A percentile compares a stretch with the other conserved stretches of the same genome.
Conservation (phyloP, 78 protist species). For the slime mould (Dictyostelium discoideum) region DNA sequence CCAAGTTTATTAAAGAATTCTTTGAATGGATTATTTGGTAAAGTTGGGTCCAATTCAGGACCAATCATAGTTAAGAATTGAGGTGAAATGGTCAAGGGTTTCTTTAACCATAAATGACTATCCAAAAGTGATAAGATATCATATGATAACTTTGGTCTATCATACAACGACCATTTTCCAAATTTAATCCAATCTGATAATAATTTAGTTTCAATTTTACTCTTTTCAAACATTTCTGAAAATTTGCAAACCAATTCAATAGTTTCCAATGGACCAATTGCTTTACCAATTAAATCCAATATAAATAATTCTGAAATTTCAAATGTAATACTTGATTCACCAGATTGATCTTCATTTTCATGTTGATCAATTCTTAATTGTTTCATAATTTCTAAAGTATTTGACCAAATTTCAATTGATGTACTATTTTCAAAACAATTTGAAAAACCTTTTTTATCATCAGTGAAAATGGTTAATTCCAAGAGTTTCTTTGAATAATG, state of each 20-base stretch:
- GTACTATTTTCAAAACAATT: slow-evolving; percentile 25
- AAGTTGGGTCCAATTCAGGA: background rate
- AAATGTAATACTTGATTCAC: background rate
- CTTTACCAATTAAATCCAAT: slow-evolving; percentile 27
- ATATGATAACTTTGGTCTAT: slow-evolving; percentile 25
- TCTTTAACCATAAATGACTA: slow-evolving; percentile 67
- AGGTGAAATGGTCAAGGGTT: slow-evolving; percentile 66
- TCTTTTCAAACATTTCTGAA: slow-evolving; percentile 20
- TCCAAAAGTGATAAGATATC: slow-evolving; percentile 46
- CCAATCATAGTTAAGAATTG: slow-evolving; percentile 45
- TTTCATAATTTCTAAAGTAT: background rate
- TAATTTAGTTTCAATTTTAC: background rate
- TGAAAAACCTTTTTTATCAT: slow-evolving; percentile 3
- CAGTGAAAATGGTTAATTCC: slow-evolving; percentile 10
- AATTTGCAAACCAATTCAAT: slow-evolving; percentile 39
- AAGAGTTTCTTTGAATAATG: slow-evolving; percentile 21
- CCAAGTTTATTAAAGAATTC: background rate
- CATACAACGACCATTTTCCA: slow-evolving; percentile 68
- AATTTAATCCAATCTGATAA: slow-evolving; percentile 39
- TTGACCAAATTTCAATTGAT: slow-evolving; percentile 17
- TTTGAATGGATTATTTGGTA: slow-evolving; percentile 4
- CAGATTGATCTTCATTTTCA: background rate
- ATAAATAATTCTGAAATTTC: slow-evolving; percentile 18
- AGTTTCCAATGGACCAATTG: slow-evolving; percentile 62
- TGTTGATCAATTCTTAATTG: background rate